Evolutionary conservation across 805 yeast genomes (phyloP), one percentile per base, ranked within the genome.

Genomic region (Wickerhamomyces alni): DNA sequence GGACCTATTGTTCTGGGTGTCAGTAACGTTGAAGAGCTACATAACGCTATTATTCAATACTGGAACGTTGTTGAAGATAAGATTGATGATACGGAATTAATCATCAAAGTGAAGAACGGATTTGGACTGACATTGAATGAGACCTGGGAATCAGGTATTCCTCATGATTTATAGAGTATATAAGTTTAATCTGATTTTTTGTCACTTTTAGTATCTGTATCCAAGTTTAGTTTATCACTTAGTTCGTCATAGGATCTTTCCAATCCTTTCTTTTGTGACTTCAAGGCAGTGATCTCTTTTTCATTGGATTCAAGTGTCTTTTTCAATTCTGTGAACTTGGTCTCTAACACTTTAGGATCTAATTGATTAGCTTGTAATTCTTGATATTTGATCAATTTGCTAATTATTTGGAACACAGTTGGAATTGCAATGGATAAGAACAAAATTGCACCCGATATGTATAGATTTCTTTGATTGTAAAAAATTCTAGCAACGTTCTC

Each of bases 1-100:
- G 84, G 85, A 0, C 44, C 46, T 2, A 77, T 89, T 2, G 93
- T 89, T 3, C 62, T 89, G 35, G 98, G 98, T 2, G 79, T 85
- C 21, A 77, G 89, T 33, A 74, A 63, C 21, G 55, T 81, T 3
- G 59, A 54, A 5, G 96, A 89, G 55, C 69, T 89, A 40, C 59
- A 75, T 15, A 65, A 62, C 30, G 95, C 95, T 0, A 59, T 83
- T 12, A 53, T 55, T 0, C 79, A 76, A 47, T 83, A 75, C 54
- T 68, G 77, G 67, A 53, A 52, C 12, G 77, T 78, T 11, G 52
- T 63, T 18, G 52, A 55, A 15, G 52, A 58, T 13, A 44, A 46
- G 6, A 37, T 55, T 11, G 53, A 55, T 32, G 59, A 63, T 15
- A 52, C 61, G 7, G 51, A 57, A 5, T 38, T 66, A 10, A 66